These are phyloP conservation scores for Diversispora eburnea DNA, from an alignment of 192 early-diverging fungal species.

Conservation along the genomic window DNA sequence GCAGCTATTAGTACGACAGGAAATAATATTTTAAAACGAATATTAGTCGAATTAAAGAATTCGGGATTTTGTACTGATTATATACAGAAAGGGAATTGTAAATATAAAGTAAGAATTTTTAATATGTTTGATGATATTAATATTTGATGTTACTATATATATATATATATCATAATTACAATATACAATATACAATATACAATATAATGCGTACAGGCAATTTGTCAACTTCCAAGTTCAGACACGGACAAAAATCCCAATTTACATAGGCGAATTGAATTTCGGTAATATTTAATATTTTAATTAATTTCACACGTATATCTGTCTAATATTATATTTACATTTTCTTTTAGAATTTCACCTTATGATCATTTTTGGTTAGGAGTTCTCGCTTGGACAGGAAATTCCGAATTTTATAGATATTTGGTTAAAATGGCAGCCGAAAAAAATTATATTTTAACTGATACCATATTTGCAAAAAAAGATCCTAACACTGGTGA, in stretches of 20 bases:
- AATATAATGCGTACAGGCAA: background rate
- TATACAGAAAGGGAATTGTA: background rate
- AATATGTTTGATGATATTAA: background rate
- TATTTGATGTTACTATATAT: background rate
- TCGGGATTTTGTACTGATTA: slow-evolving; percentile 26
- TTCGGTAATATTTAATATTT: slow-evolving; percentile 1
- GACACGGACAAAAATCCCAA: too few relatives aligned
- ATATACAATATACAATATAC: background rate
- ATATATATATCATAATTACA: too few relatives aligned
- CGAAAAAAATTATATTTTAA: slow-evolving; percentile 1
- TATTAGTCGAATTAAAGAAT: background rate
- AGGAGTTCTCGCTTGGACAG: slow-evolving; percentile 18
- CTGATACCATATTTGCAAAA: slow-evolving; percentile 8
- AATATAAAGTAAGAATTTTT: slow-evolving; percentile 19
- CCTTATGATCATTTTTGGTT: slow-evolving; percentile 23
- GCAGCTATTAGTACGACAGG: background rate
- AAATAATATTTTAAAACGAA: background rate
- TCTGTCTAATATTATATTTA: background rate
- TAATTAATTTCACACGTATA: background rate
- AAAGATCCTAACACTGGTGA: slow-evolving; percentile 5
- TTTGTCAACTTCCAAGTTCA: background rate
- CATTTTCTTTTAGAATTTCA: slow-evolving; percentile 17
- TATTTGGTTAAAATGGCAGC: background rate
- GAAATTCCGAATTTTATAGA: slow-evolving; percentile 19
- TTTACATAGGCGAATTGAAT: slow-evolving; percentile 7